Conservation (phyloP, 2,329 filamentous ascomycete species). For the Ramichloridium luteum region DNA sequence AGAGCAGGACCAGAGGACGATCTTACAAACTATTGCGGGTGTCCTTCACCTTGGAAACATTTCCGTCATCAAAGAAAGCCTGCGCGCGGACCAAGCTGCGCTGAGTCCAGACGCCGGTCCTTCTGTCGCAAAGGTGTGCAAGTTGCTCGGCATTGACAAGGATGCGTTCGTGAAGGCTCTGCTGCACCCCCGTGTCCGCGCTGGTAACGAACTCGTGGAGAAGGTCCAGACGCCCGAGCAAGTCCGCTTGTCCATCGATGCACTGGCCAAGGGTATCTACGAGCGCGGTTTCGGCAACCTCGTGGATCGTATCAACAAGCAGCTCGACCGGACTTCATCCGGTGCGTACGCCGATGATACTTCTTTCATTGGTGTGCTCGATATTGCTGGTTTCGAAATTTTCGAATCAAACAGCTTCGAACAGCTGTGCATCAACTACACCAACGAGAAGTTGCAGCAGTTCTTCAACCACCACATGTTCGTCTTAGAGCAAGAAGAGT, state of each 20-base stretch:
- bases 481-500: conserved; percentile 95
- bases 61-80: conserved; percentile 75
- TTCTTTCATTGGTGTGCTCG: conserved; percentile 91
- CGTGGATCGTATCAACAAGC: conserved; percentile 79
- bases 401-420: conserved; percentile 98
- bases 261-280: conserved; percentile 92
- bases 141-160: conserved; percentile 68
- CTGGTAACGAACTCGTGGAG: conserved; percentile 94
- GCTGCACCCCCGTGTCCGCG: conserved; percentile 86
- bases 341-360: conserved; percentile 76
- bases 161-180: conserved; percentile 82
- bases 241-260: conserved; percentile 78
- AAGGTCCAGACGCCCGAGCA: conserved; percentile 97
- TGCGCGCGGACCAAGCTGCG: conserved; percentile 80
- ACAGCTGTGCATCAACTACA: conserved; percentile 98
- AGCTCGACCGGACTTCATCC: conserved; percentile 62
- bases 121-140: conserved; percentile 67
- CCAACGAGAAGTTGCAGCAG: conserved; percentile 96
- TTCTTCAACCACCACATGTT: conserved; percentile 99
- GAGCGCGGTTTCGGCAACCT: conserved; percentile 91
- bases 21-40: conserved; percentile 77
- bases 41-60: conserved; percentile 92
- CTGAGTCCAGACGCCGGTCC: conserved; percentile 62
- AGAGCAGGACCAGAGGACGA: conserved; percentile 67
- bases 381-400: conserved; percentile 98